Conservation (phyloP, 1,284 basidiomycete genomes). For the Fomitopsis pinicola region DNA sequence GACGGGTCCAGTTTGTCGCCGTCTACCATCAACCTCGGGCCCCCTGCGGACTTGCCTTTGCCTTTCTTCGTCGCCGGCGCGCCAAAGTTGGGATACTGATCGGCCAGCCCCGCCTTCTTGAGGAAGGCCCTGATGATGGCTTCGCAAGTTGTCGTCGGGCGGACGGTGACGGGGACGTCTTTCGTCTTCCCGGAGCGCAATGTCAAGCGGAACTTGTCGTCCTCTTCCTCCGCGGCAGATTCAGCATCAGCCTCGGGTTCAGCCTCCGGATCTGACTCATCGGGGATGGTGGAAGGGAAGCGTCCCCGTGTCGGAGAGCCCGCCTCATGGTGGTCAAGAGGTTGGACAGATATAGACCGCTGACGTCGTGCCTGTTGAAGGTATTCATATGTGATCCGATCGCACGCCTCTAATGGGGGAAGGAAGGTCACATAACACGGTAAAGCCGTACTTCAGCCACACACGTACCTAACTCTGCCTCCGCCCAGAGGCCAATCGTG, state of each 20-base stretch:
- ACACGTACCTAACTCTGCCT: slow-evolving; percentile 57
- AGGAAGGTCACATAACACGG: not conserved
- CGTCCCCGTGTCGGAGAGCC: slow-evolving; percentile 16
- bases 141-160: slow-evolving; percentile 68
- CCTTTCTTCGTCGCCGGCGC: slow-evolving; percentile 18
- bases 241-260: slow-evolving; percentile 19
- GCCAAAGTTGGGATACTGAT: slow-evolving; percentile 38
- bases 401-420: slow-evolving; percentile 51
- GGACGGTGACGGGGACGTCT: slow-evolving; percentile 60
- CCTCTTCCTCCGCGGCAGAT: slow-evolving; percentile 26
- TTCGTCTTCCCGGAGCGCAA: slow-evolving; percentile 54
- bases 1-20: slow-evolving; percentile 61
- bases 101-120: slow-evolving; percentile 54
- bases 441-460: not conserved
- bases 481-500: slow-evolving; percentile 59
- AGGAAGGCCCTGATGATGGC: slow-evolving; percentile 69
- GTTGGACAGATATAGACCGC: slow-evolving; percentile 21
- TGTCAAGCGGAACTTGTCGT: slow-evolving; percentile 56
- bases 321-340: not conserved
- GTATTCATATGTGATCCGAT: slow-evolving; percentile 56
- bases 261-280: slow-evolving; percentile 18
- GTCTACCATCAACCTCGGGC: slow-evolving; percentile 57
- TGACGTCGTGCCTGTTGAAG: slow-evolving; percentile 40
- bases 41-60: slow-evolving; percentile 24
- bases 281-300: slow-evolving; percentile 18